phyloP scores from a whole-genome alignment of 805 yeast genomes.

The Metschnikowia chrysomelidarum region DNA sequence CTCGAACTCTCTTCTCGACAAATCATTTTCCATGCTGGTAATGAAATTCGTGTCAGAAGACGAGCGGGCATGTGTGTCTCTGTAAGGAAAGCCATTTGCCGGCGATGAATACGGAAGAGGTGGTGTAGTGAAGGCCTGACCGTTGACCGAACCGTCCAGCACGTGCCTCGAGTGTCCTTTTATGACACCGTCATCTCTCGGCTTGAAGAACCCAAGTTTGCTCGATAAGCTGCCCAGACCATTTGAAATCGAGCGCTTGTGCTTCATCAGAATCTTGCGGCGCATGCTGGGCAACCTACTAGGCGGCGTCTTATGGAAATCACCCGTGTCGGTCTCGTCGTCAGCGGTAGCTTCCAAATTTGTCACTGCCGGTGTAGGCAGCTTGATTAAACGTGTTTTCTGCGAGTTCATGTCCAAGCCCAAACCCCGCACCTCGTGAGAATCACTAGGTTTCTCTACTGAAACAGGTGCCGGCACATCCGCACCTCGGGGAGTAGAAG shows the following conservation, averaged over 20 bases:
- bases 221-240: conserved; percentile 27
- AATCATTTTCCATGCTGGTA: conserved; percentile 18
- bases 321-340: conserved; percentile 1
- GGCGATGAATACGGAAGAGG: conserved; percentile 40
- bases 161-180: conserved; percentile 38
- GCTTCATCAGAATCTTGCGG: conserved; percentile 35
- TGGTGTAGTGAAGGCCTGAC: conserved; percentile 43
- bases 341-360: conserved; percentile 29
- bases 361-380: conserved; percentile 34
- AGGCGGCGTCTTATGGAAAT: conserved; percentile 11
- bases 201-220: conserved; percentile 36
- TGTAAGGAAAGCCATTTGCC: conserved; percentile 13
- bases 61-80: conserved; percentile 38
- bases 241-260: conserved; percentile 41
- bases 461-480: neutral
- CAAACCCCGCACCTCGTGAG: conserved; percentile 28
- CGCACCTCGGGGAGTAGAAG: conserved; percentile 25
- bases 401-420: conserved; percentile 29
- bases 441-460: conserved; percentile 1
- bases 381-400: conserved; percentile 2
- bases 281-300: conserved; percentile 31
- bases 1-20: conserved; percentile 34
- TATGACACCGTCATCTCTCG: conserved; percentile 20
- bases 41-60: conserved; percentile 42
- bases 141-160: conserved; percentile 37